Evolutionary conservation across 345 rosid genomes (phyloP), one percentile per base, ranked within the genome.

Genomic region (Iberis pinnata): DNA sequence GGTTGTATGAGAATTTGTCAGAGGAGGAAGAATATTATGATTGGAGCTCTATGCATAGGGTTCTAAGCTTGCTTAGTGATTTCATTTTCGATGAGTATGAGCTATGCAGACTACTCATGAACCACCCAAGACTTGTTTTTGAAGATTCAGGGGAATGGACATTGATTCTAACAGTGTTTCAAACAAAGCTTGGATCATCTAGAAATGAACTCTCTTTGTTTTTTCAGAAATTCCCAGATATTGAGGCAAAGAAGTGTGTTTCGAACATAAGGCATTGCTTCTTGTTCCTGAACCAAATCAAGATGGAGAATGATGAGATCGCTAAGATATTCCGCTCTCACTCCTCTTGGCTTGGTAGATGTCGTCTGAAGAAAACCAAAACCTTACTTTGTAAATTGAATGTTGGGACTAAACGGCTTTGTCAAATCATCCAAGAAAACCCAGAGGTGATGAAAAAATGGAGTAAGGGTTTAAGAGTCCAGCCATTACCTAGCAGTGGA

Each of bases 381-480:
- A 72, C 71, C 22, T 29, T 84, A 49, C 68, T 78, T 19, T 12
- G 24, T 42, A 40, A 31, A 36, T 57, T 88, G 64, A 82, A 76
- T 45, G 70, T 66, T 38, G 86, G 89, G 24, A 78, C 76, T 57
- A 75, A 38, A 45, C 72, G 80, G 26, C 77, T 88, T 52, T 60
- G 82, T 52, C 33, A 73, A 45, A 17, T 65, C 69, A 78, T 88
- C 40, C 76, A 42, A 64, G 77, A 78, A 50, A 72, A 84, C 53
- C 94, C 90, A 8, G 61, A 69, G 39, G 78, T 54, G 69, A 39
- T 88, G 76, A 79, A 78, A 74, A 80, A 82, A 50, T 74, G 78
- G 82, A 79, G 59, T 31, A 12, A 53, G 40, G 84, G 88, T 39
- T 49, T 63, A 36, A 71, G 20, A 58, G 39, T 84, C 18, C 56